Conservation (phyloP, 345 rosid genomes). For the Salix caprea region DNA sequence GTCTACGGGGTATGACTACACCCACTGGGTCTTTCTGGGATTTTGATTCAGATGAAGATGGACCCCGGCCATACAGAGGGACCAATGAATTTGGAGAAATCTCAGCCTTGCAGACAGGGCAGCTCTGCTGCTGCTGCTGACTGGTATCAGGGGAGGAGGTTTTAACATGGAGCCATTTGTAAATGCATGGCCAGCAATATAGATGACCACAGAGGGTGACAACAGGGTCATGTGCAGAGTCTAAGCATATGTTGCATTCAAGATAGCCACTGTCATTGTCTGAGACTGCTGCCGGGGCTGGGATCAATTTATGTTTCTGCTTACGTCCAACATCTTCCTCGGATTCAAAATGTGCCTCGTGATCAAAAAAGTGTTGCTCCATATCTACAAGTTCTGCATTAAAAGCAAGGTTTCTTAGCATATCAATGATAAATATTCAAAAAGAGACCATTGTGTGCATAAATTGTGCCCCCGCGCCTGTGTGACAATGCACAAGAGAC, state of each 20-base stretch:
- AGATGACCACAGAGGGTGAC: constrained; percentile 35
- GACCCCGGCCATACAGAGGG: constrained; percentile 28
- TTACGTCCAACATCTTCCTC: constrained; percentile 23
- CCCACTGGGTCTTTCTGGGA: constrained; percentile 1
- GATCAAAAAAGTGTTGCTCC: constrained; percentile 40
- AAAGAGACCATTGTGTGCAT: background rate
- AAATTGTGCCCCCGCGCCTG: background rate
- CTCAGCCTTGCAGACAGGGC: constrained; percentile 34
- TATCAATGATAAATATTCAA: background rate
- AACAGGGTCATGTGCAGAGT: constrained; percentile 29
- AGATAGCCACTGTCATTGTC: constrained; percentile 1
- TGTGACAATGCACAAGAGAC: background rate
- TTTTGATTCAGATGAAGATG: background rate
- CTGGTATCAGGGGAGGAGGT: constrained; percentile 12
- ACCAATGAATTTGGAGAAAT: constrained; percentile 17
- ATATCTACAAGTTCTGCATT: constrained; percentile 28
- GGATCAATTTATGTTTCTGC: constrained; percentile 36
- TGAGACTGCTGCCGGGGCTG: constrained; percentile 20
- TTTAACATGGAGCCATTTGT: constrained; percentile 25
- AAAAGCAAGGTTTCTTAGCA: background rate
- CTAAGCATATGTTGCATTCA: constrained; percentile 35
- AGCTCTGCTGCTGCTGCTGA: constrained; percentile 11
- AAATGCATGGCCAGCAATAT: constrained; percentile 36
- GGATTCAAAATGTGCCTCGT: constrained; percentile 30
- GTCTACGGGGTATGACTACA: constrained; percentile 11